Evolutionary conservation across 1,139 yeast genomes (phyloP).

Genomic region (Pichia sorboxylosa): DNA sequence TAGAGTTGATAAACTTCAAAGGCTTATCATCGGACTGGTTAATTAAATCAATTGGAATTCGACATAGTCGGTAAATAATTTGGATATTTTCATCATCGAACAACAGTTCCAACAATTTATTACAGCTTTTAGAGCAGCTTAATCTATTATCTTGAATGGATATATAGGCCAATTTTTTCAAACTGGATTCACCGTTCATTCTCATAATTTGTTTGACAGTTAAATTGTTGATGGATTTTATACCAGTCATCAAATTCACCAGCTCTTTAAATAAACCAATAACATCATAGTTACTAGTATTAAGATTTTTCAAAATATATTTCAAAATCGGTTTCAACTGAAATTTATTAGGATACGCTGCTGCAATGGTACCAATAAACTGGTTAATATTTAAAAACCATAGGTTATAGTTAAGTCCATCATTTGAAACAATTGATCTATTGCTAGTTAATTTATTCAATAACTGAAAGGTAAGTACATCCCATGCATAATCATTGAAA

Average conservation of each 20-base stretch:
- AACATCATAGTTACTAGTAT: conserved; percentile 50
- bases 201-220: conserved; percentile 55
- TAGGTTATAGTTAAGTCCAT: conserved; percentile 71
- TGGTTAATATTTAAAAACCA: conserved; percentile 74
- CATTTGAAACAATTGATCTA: conserved; percentile 56
- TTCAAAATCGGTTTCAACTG: conserved; percentile 46
- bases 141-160: conserved; percentile 55
- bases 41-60: conserved; percentile 34
- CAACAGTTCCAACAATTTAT: conserved; percentile 39
- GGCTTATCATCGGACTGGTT: conserved; percentile 33
- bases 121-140: conserved; percentile 38
- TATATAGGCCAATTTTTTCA: conserved; percentile 45
- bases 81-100: conserved; percentile 35
- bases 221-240: conserved; percentile 54
- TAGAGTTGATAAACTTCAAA: conserved; percentile 60
- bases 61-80: conserved; percentile 56
- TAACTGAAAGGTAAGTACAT: conserved; percentile 64
- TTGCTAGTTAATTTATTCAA: conserved; percentile 63
- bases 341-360: conserved; percentile 36
- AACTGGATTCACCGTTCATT: conserved; percentile 52
- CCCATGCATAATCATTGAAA: conserved; percentile 78
- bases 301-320: conserved; percentile 56
- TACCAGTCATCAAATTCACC: conserved; percentile 70
- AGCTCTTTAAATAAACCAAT: conserved; percentile 60
- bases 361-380: conserved; percentile 56